Conservation (phyloP, 345 rosid species). For the Limnanthes douglasii region DNA sequence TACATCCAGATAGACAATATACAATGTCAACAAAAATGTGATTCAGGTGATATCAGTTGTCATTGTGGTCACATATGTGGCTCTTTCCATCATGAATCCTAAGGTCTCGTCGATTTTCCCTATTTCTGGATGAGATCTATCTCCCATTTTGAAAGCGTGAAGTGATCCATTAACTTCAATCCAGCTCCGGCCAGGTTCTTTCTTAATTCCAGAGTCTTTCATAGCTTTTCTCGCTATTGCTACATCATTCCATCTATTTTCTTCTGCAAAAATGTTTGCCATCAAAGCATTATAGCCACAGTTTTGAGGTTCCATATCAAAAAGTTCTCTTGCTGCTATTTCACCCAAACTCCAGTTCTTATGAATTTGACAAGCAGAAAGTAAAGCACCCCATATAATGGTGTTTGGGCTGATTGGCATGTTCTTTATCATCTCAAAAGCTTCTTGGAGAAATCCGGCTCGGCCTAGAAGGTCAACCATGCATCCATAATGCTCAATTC, state of each 20-base stretch:
- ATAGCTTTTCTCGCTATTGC: slow-evolving; percentile 17
- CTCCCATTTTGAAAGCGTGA: slow-evolving; percentile 18
- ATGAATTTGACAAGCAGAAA: slow-evolving; percentile 27
- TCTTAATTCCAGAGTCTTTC: slow-evolving; percentile 13
- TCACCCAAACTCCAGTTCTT: slow-evolving; percentile 14
- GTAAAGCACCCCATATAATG: slow-evolving; percentile 30
- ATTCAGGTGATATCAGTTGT: too few relatives aligned
- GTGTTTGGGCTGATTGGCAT: slow-evolving; percentile 29
- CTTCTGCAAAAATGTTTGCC: slow-evolving; percentile 27
- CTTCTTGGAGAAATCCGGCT: slow-evolving; percentile 34
- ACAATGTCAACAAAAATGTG: too few relatives aligned
- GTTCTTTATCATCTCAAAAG: slow-evolving; percentile 17
- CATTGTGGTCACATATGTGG: too few relatives aligned
- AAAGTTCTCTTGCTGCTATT: slow-evolving; percentile 17
- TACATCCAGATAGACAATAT: too few relatives aligned
- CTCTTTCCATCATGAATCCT: slow-evolving; percentile 15
- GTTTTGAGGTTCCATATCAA: slow-evolving; percentile 15
- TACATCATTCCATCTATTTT: slow-evolving; percentile 27
- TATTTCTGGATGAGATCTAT: slow-evolving; percentile 10
- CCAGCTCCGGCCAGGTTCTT: slow-evolving; percentile 28
- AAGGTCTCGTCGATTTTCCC: slow-evolving; percentile 9
- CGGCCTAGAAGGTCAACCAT: slow-evolving; percentile 46
- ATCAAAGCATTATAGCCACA: slow-evolving; percentile 17
- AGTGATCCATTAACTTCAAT: slow-evolving; percentile 18
- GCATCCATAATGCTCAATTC: slow-evolving; percentile 43